Evolutionary conservation across 2,329 filamentous ascomycete genomes (phyloP).

Genomic region (Apiospora pterosperma): DNA sequence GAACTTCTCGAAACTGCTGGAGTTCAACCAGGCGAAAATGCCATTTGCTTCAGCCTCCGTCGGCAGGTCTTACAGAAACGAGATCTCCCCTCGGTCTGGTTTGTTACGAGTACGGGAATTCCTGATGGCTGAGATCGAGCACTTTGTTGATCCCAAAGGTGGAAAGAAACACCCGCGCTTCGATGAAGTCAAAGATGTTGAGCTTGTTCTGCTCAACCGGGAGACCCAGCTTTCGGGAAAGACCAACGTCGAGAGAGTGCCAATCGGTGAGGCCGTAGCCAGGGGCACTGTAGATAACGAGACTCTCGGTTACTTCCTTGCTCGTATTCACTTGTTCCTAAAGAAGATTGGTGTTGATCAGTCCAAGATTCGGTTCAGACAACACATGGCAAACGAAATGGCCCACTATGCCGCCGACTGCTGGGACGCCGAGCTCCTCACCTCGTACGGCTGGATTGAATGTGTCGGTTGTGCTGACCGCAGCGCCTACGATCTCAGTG

Average conservation of each 20-base stretch:
- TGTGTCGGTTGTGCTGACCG: slow-evolving; percentile 96
- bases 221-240: slow-evolving; percentile 84
- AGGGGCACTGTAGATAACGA: slow-evolving; percentile 89
- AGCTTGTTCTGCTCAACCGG: slow-evolving; percentile 81
- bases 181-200: slow-evolving; percentile 75
- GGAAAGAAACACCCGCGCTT: slow-evolving; percentile 95
- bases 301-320: slow-evolving; percentile 96
- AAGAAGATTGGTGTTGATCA: slow-evolving; percentile 83
- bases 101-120: slow-evolving; percentile 94
- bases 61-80: slow-evolving; percentile 97
- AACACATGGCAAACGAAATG: slow-evolving; percentile 81
- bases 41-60: slow-evolving; percentile 97
- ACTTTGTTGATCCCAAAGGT: slow-evolving; percentile 91
- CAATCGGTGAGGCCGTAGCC: slow-evolving; percentile 83
- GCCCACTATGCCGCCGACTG: slow-evolving; percentile 95
- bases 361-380: slow-evolving; percentile 88
- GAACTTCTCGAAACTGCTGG: slow-evolving; percentile 78
- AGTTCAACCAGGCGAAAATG: slow-evolving; percentile 94
- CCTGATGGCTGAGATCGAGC: slow-evolving; percentile 98
- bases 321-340: slow-evolving; percentile 88
- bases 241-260: slow-evolving; percentile 68
- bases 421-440: slow-evolving; percentile 94
- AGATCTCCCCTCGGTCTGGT: slow-evolving; percentile 90
- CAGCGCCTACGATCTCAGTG: slow-evolving; percentile 88
- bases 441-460: slow-evolving; percentile 95